Evolutionary conservation across 2,329 filamentous ascomycete species (phyloP).

Genomic region (Clonostachys sp.): DNA sequence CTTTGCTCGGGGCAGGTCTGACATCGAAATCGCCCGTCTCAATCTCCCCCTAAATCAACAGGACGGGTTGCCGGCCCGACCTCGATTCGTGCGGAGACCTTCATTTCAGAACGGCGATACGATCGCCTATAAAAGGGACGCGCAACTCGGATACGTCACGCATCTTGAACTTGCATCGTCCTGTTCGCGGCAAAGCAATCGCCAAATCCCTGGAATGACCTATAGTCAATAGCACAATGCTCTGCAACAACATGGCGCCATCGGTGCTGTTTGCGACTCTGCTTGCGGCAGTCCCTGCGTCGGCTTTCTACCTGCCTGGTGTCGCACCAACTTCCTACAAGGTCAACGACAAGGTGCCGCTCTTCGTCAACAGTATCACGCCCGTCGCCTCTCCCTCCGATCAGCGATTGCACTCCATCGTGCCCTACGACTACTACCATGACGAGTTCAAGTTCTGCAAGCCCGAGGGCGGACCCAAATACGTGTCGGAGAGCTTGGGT

Average conservation of each 20-base stretch:
- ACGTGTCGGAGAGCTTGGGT: constrained; percentile 77
- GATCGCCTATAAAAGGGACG: background rate
- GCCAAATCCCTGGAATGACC: constrained; percentile 16
- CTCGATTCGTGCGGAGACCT: too few relatives aligned
- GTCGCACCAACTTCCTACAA: constrained; percentile 93
- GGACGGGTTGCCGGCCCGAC: too few relatives aligned
- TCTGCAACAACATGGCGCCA: constrained; percentile 32
- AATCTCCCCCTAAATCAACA: too few relatives aligned
- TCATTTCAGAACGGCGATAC: too few relatives aligned
- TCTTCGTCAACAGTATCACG: constrained; percentile 90
- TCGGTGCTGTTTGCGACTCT: constrained; percentile 46
- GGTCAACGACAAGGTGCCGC: constrained; percentile 70
- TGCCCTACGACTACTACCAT: constrained; percentile 96
- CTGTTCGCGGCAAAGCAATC: background rate
- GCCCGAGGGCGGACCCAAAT: constrained; percentile 70
- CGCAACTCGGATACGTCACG: constrained; percentile 5
- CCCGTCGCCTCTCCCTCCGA: constrained; percentile 75
- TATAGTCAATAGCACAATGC: constrained; percentile 5
- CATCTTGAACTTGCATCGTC: constrained; percentile 4
- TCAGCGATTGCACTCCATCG: constrained; percentile 81
- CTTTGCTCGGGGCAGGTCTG: too few relatives aligned
- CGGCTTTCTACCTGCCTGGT: constrained; percentile 92
- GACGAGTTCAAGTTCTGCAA: constrained; percentile 82
- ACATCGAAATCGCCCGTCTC: too few relatives aligned
- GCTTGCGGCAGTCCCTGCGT: constrained; percentile 43